A percentile compares a stretch with the other conserved stretches of the same genome.
Evolutionary conservation across 164 flowering plant genomes (phyloP).

Genomic region (Magnolia kwangsiensis): DNA sequence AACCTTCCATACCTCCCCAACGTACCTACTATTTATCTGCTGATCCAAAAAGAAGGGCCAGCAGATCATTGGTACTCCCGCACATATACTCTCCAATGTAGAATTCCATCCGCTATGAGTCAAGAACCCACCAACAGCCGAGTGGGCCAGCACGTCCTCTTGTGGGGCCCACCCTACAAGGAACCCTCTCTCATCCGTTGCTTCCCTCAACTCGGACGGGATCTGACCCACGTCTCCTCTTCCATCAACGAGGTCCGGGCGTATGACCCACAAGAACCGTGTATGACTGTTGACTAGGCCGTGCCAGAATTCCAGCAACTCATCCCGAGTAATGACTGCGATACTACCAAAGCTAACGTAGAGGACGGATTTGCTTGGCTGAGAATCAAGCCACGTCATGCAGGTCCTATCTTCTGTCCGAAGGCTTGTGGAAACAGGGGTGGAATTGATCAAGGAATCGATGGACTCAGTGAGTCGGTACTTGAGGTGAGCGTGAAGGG

Average conservation of each 20-base stretch:
- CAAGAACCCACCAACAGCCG: constrained; percentile 30
- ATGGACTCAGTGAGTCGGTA: not conserved
- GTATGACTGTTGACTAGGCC: constrained; percentile 40
- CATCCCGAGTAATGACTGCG: constrained; percentile 8
- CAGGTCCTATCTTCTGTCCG: constrained; percentile 41
- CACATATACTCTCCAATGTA: constrained; percentile 22
- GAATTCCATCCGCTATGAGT: constrained; percentile 36
- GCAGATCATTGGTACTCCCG: constrained; percentile 29
- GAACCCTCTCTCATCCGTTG: constrained; percentile 24
- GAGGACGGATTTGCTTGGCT: constrained; percentile 40
- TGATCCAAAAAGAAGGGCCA: constrained; percentile 29
- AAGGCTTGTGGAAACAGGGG: constrained; percentile 12
- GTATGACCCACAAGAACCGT: constrained; percentile 46
- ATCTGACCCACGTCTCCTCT: constrained; percentile 7
- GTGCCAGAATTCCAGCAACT: constrained; percentile 48
- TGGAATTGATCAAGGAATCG: not conserved
- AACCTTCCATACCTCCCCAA: constrained; percentile 23
- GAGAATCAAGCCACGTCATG: constrained; percentile 46
- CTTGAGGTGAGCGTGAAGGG: constrained; percentile 21
- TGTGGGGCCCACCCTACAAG: constrained; percentile 31
- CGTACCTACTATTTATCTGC: constrained; percentile 24
- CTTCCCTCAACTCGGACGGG: constrained; percentile 19
- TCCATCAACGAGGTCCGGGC: constrained; percentile 28
- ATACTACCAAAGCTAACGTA: constrained; percentile 61
- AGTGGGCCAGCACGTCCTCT: constrained; percentile 27